Base-by-base conservation (phyloP, 1,284 basidiomycete species). In the Trichosporon inkin region DNA sequence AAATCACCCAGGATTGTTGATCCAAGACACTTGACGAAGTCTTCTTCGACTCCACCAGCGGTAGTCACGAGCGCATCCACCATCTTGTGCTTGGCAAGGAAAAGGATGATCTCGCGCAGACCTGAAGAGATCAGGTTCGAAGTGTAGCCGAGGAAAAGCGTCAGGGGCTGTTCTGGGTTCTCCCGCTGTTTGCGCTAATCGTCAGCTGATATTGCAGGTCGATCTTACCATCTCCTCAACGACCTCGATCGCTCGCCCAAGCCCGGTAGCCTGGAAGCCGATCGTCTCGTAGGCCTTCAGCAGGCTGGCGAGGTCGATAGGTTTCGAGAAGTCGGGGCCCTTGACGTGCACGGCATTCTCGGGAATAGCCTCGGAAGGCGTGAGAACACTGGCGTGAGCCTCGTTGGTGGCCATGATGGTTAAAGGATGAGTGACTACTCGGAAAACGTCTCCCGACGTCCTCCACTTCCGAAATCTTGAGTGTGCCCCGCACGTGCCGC, bases 61-160 rank as follows among this genome's bases (percentile, higher is more conserved):
- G 96, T 99, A 1, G 96, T 99, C 17, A 98, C 95, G 56, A 99
- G 83, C 8, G 87, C 90, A 24, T 88, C 84, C 55, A 99, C 85
- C 68, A 95, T 89, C 68, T 88, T 90, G 81, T 99, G 86, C 77
- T 98, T 93, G 41, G 93, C 95, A 40, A 99, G 87, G 77, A 95
- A 87, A 22, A 89, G 83, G 68, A 99, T 90, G 52, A 98, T 83
- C 79, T 99, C 96, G 51, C 96, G 86, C 55, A 99, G 81, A 10
- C 96, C 96, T 3, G 95, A 98, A 0, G 96, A 99, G 69, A 99
- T 96, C 34, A 99, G 85, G 78, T 99, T 99, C 47, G 95, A 99
- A 2, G 96, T 99, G 80, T 95, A 99, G 56, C 96, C 96, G 40
- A 99, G 86, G 76, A 99, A 96, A 72, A 99, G 85, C 63, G 87